These are phyloP conservation scores for Candida hungchunana DNA, from an alignment of 805 yeast genomes.

Conservation along the genomic window DNA sequence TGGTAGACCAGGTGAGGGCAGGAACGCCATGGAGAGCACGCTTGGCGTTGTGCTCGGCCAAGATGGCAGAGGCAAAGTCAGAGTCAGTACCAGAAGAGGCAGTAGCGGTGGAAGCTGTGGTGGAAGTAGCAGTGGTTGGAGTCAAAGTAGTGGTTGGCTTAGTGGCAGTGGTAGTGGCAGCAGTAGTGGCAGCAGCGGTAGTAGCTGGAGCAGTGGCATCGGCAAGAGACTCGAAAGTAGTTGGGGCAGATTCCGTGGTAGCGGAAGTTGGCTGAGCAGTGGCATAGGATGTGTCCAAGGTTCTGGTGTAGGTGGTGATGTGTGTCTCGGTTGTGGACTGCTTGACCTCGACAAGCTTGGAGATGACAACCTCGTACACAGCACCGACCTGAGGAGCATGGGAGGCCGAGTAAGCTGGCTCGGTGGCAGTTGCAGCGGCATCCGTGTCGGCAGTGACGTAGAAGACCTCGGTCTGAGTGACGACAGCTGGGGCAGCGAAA, in stretches of 20 bases:
- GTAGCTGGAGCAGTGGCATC: constrained; percentile 15
- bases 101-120: constrained; percentile 18
- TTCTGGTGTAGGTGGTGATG: constrained; percentile 23
- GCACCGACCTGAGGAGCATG: constrained; percentile 22
- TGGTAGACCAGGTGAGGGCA: constrained; percentile 46
- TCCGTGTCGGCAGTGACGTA: constrained; percentile 23
- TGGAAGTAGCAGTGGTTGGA: constrained; percentile 20
- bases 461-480: constrained; percentile 25
- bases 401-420: constrained; percentile 16
- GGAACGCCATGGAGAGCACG: constrained; percentile 45
- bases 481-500: constrained; percentile 27
- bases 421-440: constrained; percentile 17
- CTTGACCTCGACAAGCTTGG: constrained; percentile 20
- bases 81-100: constrained; percentile 21
- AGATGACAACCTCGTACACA: constrained; percentile 23
- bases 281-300: constrained; percentile 13
- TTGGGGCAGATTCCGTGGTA: constrained; percentile 8
- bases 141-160: constrained; percentile 18
- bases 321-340: constrained; percentile 22
- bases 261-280: constrained; percentile 14
- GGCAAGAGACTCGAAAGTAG: constrained; percentile 12
- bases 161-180: constrained; percentile 12
- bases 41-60: constrained; percentile 46
- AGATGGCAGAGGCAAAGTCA: constrained; percentile 37
- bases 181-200: constrained; percentile 8